Evolutionary conservation across 2,329 filamentous ascomycete species (phyloP).

Genomic region (Paraconiothyrium brasiliense): DNA sequence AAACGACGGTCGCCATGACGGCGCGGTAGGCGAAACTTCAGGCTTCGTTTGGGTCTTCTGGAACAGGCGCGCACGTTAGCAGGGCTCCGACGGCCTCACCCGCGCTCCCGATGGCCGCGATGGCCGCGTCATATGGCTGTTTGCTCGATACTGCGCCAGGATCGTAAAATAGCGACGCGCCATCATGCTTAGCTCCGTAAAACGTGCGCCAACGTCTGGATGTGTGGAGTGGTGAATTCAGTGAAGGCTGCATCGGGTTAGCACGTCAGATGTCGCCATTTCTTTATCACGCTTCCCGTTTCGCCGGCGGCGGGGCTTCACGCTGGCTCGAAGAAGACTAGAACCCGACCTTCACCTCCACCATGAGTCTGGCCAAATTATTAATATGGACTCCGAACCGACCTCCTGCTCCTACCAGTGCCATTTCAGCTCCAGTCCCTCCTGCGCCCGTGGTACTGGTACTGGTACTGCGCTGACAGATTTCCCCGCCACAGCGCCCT

Average conservation of each 20-base stretch:
- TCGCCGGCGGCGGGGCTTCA: slow-evolving; percentile 16
- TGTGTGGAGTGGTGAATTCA: slow-evolving; percentile 27
- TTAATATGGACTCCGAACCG: slow-evolving; percentile 20
- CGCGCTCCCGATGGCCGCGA: neutral
- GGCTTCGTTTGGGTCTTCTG: neutral
- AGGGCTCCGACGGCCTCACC: slow-evolving; percentile 1
- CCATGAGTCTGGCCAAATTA: slow-evolving; percentile 20
- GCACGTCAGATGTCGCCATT: slow-evolving; percentile 24
- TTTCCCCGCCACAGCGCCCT: slow-evolving; percentile 2
- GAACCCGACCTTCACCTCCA: slow-evolving; percentile 20
- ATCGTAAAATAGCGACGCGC: slow-evolving; percentile 17
- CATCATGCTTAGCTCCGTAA: neutral
- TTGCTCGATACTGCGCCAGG: slow-evolving; percentile 3
- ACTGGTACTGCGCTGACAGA: slow-evolving; percentile 12
- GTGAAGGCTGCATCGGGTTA: slow-evolving; percentile 18
- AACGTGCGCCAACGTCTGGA: slow-evolving; percentile 21
- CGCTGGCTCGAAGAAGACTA: slow-evolving; percentile 20
- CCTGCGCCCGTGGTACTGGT: slow-evolving; percentile 7
- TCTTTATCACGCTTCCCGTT: slow-evolving; percentile 24
- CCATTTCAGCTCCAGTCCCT: neutral
- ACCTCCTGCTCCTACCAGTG: slow-evolving; percentile 4
- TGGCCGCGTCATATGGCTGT: slow-evolving; percentile 13
- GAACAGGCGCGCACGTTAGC: slow-evolving; percentile 14
- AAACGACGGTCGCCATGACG: slow-evolving; percentile 36
- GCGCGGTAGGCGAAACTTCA: slow-evolving; percentile 31